These are phyloP conservation scores for Penicillium parvum DNA, from an alignment of 495 filamentous ascomycete species.

Conservation along the genomic window DNA sequence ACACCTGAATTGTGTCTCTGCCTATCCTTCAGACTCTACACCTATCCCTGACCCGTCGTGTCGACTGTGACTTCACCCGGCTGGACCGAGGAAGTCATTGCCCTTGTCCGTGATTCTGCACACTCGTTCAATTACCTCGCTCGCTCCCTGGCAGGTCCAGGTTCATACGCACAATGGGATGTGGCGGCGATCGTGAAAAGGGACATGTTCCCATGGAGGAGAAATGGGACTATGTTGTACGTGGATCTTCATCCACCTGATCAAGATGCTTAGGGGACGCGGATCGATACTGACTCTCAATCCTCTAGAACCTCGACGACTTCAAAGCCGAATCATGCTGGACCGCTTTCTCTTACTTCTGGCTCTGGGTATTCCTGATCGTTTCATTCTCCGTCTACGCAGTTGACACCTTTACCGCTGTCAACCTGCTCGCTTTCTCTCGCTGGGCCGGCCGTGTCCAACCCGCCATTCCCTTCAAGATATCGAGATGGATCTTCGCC, in stretches of 20 bases:
- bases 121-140: conserved; percentile 5
- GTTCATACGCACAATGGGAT: conserved; percentile 57
- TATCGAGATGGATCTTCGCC: conserved; percentile 86
- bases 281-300: conserved; percentile 10
- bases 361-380: conserved; percentile 72
- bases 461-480: conserved; percentile 62
- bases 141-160: conserved; percentile 35
- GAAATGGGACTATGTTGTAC: conserved; percentile 92
- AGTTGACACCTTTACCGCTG: conserved; percentile 87
- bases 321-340: conserved; percentile 79
- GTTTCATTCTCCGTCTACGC: conserved; percentile 80
- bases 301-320: conserved; percentile 74
- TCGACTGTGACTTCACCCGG: conserved; percentile 34
- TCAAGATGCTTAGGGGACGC: neutral
- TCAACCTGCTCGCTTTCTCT: conserved; percentile 82
- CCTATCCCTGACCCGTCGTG: conserved; percentile 1
- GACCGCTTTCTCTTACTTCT: conserved; percentile 74
- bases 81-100: conserved; percentile 41
- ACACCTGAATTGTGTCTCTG: neutral
- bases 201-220: conserved; percentile 68
- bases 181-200: conserved; percentile 66
- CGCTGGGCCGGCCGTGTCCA: conserved; percentile 64
- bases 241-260: conserved; percentile 21
- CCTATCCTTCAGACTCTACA: conserved; percentile 5
- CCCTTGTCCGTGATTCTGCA: conserved; percentile 4